Base-by-base conservation (phyloP, 2,329 filamentous ascomycete genomes). In the Rutstroemia sp. region DNA sequence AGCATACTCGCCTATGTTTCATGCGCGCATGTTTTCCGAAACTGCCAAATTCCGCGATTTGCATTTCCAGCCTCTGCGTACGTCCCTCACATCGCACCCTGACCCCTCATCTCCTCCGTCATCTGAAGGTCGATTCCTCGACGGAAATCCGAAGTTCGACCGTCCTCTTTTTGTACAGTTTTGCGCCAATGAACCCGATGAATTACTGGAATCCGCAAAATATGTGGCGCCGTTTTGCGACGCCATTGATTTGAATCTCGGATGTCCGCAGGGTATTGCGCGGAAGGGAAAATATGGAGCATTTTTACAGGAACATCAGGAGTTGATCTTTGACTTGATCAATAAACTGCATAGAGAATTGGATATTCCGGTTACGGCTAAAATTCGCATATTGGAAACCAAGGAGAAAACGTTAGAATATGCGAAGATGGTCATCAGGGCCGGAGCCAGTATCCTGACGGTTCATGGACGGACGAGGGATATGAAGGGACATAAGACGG, bases 211-310 rank as follows among this genome's bases (percentile, higher is more conserved):
- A 27, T 91, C 94, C 0, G 94, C 92, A 0, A 79, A 81, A 61
- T 79, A 86, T 59, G 92, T 90, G 0, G 85, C 88, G 5, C 89
- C 90, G 0, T 88, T 92, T 71, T 97, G 92, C 72, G 94, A 99
- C 70, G 94, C 94, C 7, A 87, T 99, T 3, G 94, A 99, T 71
- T 74, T 99, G 65, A 99, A 99, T 70, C 77, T 99, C 4, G 94
- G 94, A 7, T 99, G 94, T 73, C 94, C 94, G 0, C 94, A 99
- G 70, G 92, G 92, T 1, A 99, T 99, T 63, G 94, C 94, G 37
- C 83, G 83, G 70, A 88, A 88, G 70, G 94, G 94, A 8, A 86
- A 89, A 70, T 99, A 99, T 67, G 94, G 94, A 21, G 87, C 92
- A 0, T 99, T 97, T 67, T 72, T 99, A 63, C 94, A 99, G 72